Evolutionary conservation across 148 eudicot species (phyloP), one percentile per base, ranked within the genome.

Genomic region (Amaranthus hypochondriacus): DNA sequence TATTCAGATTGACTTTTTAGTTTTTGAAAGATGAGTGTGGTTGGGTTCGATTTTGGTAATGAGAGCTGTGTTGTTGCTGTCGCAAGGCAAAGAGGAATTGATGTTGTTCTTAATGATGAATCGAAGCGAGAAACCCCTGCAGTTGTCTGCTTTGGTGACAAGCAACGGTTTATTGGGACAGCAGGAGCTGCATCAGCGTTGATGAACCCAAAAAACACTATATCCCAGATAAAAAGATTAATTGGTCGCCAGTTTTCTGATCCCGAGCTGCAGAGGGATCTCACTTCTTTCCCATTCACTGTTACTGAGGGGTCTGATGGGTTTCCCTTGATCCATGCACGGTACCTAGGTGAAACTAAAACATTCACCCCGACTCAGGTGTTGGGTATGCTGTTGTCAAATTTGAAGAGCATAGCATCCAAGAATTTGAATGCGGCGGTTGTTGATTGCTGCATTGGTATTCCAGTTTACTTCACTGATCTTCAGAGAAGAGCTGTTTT

Each of bases 291-390:
- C 80, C 97, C 97, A 9, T 92, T 88, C 73, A 52, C 79, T 44
- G 93, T 92, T 18, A 88, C 88, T 7, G 96, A 90, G 76, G 96
- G 97, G 48, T 84, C 96, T 70, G 96, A 92, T 84, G 97, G 97
- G 18, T 92, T 78, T 71, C 97, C 93, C 6, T 75, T 92, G 87
- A 88, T 92, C 74, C 87, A 88, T 72, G 96, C 86, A 3, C 66
- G 79, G 56, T 92, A 92, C 77, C 72, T 92, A 57, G 96, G 93
- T 48, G 89, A 92, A 61, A 44, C 69, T 4, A 87, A 73, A 81
- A 74, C 93, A 11, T 92, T 90, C 66, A 90, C 93, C 6, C 96
- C 93, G 9, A 88, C 93, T 48, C 96, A 92, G 68, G 73, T 92
- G 59, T 54, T 88, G 78, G 97, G 84, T 58, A 92, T 92, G 97